Conservation (phyloP, 129 eudicot species). For the Lactuca saligna region DNA sequence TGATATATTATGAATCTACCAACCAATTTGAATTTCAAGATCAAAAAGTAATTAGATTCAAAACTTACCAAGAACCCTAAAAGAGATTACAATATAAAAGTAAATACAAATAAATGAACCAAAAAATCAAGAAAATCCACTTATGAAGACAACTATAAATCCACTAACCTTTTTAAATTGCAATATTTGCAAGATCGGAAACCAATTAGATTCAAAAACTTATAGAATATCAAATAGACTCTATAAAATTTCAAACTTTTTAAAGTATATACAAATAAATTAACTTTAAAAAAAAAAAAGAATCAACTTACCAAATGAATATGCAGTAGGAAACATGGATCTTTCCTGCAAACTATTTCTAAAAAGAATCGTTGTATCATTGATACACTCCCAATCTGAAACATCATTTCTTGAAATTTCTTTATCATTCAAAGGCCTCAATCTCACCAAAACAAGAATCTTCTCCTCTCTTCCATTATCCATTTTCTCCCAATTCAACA, state of each 20-base stretch:
- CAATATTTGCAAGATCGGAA: slow-evolving; percentile 21
- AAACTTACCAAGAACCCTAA: slow-evolving; percentile 3
- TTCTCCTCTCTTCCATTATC: slow-evolving; percentile 82
- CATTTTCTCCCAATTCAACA: slow-evolving; percentile 76
- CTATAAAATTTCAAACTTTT: too few relatives aligned
- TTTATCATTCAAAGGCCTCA: slow-evolving; percentile 93
- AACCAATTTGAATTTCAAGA: slow-evolving; percentile 23
- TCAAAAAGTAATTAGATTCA: slow-evolving; percentile 5
- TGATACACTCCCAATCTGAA: slow-evolving; percentile 91
- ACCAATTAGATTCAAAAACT: slow-evolving; percentile 1
- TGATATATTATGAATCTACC: slow-evolving; percentile 32
- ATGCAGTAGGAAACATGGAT: slow-evolving; percentile 83
- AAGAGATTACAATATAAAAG: not conserved
- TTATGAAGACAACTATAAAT: slow-evolving; percentile 41
- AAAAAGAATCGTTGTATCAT: slow-evolving; percentile 65
- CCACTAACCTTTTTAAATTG: not conserved
- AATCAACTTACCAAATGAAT: slow-evolving; percentile 63
- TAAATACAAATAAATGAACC: not conserved
- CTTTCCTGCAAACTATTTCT: slow-evolving; percentile 87
- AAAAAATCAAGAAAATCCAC: not conserved
- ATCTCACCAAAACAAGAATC: slow-evolving; percentile 91
- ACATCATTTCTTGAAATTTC: slow-evolving; percentile 78
- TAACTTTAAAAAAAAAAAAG: not conserved
- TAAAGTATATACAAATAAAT: not conserved
- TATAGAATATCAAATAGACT: not conserved